phyloP scores from a whole-genome alignment of 805 yeast species.

The Middelhovenomyces tepae region DNA sequence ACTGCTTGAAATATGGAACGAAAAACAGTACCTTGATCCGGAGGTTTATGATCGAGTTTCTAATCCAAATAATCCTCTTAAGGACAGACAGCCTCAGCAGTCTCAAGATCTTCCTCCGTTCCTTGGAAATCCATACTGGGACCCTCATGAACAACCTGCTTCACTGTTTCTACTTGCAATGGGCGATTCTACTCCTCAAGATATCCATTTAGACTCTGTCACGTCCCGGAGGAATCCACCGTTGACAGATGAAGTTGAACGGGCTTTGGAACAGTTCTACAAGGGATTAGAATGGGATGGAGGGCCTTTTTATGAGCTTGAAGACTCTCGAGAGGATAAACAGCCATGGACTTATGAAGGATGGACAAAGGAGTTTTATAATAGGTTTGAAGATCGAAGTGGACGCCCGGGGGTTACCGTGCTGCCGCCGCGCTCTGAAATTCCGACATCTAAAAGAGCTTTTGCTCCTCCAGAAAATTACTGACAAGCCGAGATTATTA shows the following conservation, averaged over 20 bases:
- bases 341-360: slow-evolving; percentile 10
- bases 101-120: slow-evolving; percentile 6
- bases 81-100: not conserved
- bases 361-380: slow-evolving; percentile 8
- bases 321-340: slow-evolving; percentile 1
- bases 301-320: slow-evolving; percentile 2
- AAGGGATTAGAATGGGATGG: slow-evolving; percentile 2
- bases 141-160: slow-evolving; percentile 16
- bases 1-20: slow-evolving; percentile 12
- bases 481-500: not conserved
- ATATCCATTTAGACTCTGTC: too few species aligned
- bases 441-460: slow-evolving; percentile 9
- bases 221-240: slow-evolving; percentile 3
- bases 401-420: too few species aligned
- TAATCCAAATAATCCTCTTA: slow-evolving; percentile 1
- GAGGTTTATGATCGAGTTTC: slow-evolving; percentile 4
- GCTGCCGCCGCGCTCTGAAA: not conserved
- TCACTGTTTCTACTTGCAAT: slow-evolving; percentile 12
- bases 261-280: slow-evolving; percentile 7
- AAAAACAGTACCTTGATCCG: slow-evolving; percentile 2
- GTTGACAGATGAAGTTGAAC: slow-evolving; percentile 1
- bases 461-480: slow-evolving; percentile 11
- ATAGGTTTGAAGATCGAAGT: slow-evolving; percentile 1
- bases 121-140: slow-evolving; percentile 9
- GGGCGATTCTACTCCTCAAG: too few species aligned